Evolutionary conservation across 768 basidiomycete genomes (phyloP), one percentile per base, ranked within the genome.

Genomic region (Hemileccinum rubropunctum): DNA sequence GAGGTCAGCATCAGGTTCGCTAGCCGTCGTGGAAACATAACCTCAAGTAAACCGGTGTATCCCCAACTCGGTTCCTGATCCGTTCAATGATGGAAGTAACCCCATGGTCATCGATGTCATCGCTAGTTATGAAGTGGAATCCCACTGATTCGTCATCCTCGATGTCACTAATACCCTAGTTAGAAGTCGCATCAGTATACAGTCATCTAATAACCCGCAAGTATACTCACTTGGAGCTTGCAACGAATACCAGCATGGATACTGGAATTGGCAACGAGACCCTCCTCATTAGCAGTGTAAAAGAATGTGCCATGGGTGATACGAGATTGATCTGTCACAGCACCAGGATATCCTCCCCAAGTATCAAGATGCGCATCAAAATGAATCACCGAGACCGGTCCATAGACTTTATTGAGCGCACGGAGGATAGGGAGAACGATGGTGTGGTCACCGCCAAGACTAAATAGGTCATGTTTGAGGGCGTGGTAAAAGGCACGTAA

Each of bases 271-370:
- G 78, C 68, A 76, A 94, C 78, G 35, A 92, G 74, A 1, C 88
- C 87, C 63, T 92, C 88, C 58, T 88, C 78, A 21, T 77, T 76
- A 0, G 93, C 93, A 33, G 88, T 65, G 66, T 82, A 80, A 72
- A 94, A 95, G 73, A 91, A 94, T 1, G 86, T 88, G 47, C 91
- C 92, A 58, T 95, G 92, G 0, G 83, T 93, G 35, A 91, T 73
- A 51, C 74, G 82, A 42, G 81, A 84, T 65, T 83, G 84, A 35
- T 75, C 78, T 18, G 79, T 79, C 34, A 65, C 57, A 15, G 63
- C 74, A 15, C 73, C 76, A 9, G 69, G 68, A 41, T 62, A 59
- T 32, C 62, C 66, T 48, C 63, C 48, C 81, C 66, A 79, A 7
- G 88, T 89, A 60, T 90, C 88, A 68, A 81, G 71, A 59, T 85